Evolutionary conservation across 2,329 filamentous ascomycete species (phyloP).

Genomic region (Hysterium pulicare): DNA sequence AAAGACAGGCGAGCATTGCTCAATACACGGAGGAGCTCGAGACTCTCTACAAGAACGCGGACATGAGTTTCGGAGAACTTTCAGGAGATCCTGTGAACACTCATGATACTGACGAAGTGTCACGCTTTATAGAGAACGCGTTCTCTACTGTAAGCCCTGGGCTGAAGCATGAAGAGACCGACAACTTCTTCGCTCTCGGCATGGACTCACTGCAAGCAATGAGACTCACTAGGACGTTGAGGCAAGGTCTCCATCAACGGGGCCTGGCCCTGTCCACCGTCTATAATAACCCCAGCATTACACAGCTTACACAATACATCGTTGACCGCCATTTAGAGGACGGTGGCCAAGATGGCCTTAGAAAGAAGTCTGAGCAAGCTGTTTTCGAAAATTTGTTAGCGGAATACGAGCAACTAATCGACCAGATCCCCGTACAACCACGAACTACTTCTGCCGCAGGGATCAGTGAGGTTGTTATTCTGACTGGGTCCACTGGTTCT

Average conservation of each 20-base stretch:
- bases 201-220: conserved; percentile 17
- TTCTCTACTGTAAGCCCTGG: neutral
- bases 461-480: conserved; percentile 11
- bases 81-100: neutral
- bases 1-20: conserved; percentile 37
- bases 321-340: neutral
- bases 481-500: conserved; percentile 24
- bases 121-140: neutral
- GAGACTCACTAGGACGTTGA: conserved; percentile 10
- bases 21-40: conserved; percentile 48
- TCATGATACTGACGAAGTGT: neutral
- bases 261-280: conserved; percentile 5
- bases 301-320: conserved; percentile 5
- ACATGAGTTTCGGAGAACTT: neutral
- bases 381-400: neutral
- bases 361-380: neutral
- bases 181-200: conserved; percentile 15
- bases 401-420: conserved; percentile 5
- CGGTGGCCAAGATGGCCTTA: neutral
- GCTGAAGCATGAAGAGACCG: conserved; percentile 3
- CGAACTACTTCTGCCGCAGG: conserved; percentile 5
- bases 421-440: conserved; percentile 1
- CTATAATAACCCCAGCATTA: conserved; percentile 7
- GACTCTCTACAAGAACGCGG: conserved; percentile 36
- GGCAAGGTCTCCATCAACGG: conserved; percentile 8